Evolutionary conservation across 2,329 filamentous ascomycete genomes (phyloP), one percentile per base, ranked within the genome.

Genomic region (Diplodia scrobiculata): DNA sequence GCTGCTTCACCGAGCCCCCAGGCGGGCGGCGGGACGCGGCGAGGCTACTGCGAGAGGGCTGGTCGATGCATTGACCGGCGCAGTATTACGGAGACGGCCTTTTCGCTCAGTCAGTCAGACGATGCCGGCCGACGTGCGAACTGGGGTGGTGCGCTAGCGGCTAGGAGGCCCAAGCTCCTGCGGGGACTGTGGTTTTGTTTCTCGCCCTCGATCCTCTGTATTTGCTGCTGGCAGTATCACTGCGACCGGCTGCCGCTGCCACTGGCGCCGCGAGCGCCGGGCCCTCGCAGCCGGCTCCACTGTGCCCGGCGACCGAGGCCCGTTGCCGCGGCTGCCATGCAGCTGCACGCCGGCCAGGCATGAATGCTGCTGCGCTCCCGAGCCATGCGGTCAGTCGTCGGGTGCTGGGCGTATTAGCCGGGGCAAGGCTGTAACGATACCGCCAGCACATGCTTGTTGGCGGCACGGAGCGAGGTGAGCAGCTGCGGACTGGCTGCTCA

Each of bases 51-150:
- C 41, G 17, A 1, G 1, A 29, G 45, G 58, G n/a, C 41, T 17
- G n/a, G 41, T 5, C 48, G 58, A 17, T 14, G 58, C 58, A 62
- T 62, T 62, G 58, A 62, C 14, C 2, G 17, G 27, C n/a, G 5
- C 21, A 41, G 58, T 17, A 25, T 62, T 14, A 62, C 58, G 27
- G 51, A 62, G 41, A 32, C 3, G 10, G 45, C 29, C 7, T 36
- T 36, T 62, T 36, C 52, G 52, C 52, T 58, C 53, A 29, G 27
- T 62, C 58, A 62, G 58, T 62, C 58, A 62, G 58, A 59, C 51
- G 41, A 62, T 62, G 58, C 34, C n/a, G 45, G 41, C 41, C 41
- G 41, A 50, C 29, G 58, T 48, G 38, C 11, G 41, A 19, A 34
- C 58, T 34, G 58, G 58, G 27, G 38, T 62, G 58, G 58, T 32